A percentile compares a stretch with the other conserved stretches of the same genome.
Conservation (phyloP, 116 monocot species). For the Cymodocea nodosa region DNA sequence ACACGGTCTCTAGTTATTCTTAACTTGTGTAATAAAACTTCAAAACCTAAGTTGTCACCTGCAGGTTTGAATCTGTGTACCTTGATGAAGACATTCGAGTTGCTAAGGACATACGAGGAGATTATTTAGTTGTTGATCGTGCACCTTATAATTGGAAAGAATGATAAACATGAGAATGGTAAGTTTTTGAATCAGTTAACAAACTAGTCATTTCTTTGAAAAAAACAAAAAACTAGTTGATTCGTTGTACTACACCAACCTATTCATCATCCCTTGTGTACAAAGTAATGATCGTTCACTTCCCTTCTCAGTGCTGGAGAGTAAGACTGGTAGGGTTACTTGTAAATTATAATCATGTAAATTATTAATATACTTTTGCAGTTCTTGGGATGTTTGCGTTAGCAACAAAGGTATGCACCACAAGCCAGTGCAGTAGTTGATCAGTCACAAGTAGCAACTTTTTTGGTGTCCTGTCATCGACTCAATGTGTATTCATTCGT, state of each 20-base stretch:
- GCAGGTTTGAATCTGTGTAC: conserved; percentile 94
- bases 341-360: no score
- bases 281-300: no score
- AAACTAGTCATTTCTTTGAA: not conserved
- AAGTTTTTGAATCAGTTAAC: not conserved
- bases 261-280: no score
- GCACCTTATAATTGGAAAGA: conserved; percentile 84
- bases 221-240: not conserved
- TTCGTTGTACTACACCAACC: not conserved
- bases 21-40: not conserved
- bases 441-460: no score
- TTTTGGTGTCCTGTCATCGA: no score
- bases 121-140: conserved; percentile 89
- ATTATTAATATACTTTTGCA: no score
- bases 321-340: no score
- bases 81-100: conserved; percentile 84
- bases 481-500: no score
- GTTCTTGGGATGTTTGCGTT: no score
- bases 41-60: not conserved
- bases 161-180: conserved; percentile 13
- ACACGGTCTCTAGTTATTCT: not conserved
- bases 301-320: no score
- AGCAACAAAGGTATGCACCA: no score
- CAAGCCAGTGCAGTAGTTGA: no score
- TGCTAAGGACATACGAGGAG: conserved; percentile 84